A percentile compares a stretch with the other conserved stretches of the same genome.
These are phyloP conservation scores for Lizanozyma gosingica DNA, from an alignment of 1,139 yeast genomes.

Conservation along the genomic window DNA sequence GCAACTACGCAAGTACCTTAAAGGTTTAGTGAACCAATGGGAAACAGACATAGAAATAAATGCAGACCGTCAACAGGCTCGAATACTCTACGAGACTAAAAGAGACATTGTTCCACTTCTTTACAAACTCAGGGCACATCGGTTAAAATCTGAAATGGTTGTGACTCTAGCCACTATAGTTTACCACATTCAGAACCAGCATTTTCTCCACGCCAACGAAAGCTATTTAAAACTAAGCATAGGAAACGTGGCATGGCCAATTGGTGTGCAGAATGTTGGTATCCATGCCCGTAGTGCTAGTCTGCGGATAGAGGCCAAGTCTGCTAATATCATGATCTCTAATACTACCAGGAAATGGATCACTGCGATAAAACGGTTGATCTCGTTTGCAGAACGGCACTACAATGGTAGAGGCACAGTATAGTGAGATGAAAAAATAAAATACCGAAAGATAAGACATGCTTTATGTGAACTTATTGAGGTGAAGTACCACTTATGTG, in stretches of 20 bases:
- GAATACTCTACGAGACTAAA: slow-evolving; percentile 45
- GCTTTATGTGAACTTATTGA: no score
- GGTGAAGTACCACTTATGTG: not conserved
- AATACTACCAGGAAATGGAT: slow-evolving; percentile 75
- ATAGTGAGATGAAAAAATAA: no score
- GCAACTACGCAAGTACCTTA: slow-evolving; percentile 43
- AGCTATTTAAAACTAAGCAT: slow-evolving; percentile 69
- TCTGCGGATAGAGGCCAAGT: slow-evolving; percentile 24
- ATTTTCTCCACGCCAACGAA: slow-evolving; percentile 53
- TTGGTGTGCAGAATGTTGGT: slow-evolving; percentile 73
- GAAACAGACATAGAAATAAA: slow-evolving; percentile 11
- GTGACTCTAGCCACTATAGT: slow-evolving; percentile 54
- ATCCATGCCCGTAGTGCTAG: slow-evolving; percentile 65
- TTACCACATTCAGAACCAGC: slow-evolving; percentile 46
- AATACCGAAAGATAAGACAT: no score
- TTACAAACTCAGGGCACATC: slow-evolving; percentile 43
- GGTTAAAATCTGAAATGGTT: slow-evolving; percentile 35
- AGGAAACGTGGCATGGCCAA: slow-evolving; percentile 91
- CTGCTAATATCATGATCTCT: slow-evolving; percentile 72
- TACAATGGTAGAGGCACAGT: no score
- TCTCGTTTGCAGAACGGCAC: slow-evolving; percentile 42
- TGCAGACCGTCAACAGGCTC: slow-evolving; percentile 4
- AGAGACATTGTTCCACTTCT: slow-evolving; percentile 52
- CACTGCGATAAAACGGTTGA: slow-evolving; percentile 59
- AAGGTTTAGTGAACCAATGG: slow-evolving; percentile 40